Evolutionary conservation across 176 grass and related monocot genomes (phyloP), one percentile per base, ranked within the genome.

Genomic region (Bothriochloa decipiens): DNA sequence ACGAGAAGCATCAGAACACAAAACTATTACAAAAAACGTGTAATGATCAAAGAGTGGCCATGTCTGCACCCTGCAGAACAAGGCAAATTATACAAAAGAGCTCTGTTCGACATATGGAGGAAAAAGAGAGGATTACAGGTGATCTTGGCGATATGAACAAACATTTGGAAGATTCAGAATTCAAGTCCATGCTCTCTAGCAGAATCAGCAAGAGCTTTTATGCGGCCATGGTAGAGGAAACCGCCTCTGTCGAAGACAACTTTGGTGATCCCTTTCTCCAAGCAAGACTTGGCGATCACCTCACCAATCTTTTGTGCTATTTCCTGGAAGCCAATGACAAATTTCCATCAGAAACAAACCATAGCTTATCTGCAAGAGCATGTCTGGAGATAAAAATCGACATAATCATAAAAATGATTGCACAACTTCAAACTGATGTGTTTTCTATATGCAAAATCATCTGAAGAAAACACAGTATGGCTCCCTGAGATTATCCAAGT

Each of bases 241-340:
- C 96, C 91, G 8, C 96, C 96, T n/a, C 96, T 75, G 70, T 98
- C 96, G 25, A 98, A 98, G 63, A 92, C 93, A 64, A 98, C 93
- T 60, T 95, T 98, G 55, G 80, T 87, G 50, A 98, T 94, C 74
- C 96, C 96, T 85, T 95, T 98, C 77, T 98, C 96, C 89, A 96
- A 79, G 80, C 96, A 98, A 75, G 93, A 88, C 81, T 96, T 95
- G 63, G 93, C 96, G 55, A 98, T 96, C 60, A 80, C 64, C 75
- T 94, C 93, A 82, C 96, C 96, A 62, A 98, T 82, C 87, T 94
- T 98, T 77, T 94, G 94, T 32, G 96, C 93, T 62, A 92, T 88
- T 72, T 94, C 96, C 93, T 95, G 83, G 8, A 92, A 87, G 88
- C 4, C 42, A 87, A 53, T 15, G 17, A 11, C 23, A 40, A 69